Conservation (phyloP, 345 rosid genomes). For the Eucalyptus pauciflora region DNA sequence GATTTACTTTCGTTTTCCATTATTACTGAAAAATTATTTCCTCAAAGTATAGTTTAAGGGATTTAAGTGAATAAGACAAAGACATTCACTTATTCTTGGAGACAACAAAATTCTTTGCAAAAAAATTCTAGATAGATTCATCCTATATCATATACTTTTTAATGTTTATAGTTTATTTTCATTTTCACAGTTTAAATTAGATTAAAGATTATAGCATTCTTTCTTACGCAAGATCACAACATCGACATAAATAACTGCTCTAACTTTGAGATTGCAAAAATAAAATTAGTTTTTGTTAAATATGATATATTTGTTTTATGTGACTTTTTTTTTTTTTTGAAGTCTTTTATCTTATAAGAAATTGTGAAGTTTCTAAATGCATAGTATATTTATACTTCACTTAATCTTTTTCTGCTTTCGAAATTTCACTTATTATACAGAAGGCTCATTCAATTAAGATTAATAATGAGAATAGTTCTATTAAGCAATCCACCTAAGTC, state of each 20-base stretch:
- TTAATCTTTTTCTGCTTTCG: background rate
- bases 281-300: background rate
- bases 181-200: background rate
- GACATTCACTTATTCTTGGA: background rate
- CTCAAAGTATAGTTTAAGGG: background rate
- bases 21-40: background rate
- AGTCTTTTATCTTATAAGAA: background rate
- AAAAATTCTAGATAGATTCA: background rate
- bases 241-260: background rate
- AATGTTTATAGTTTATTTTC: background rate
- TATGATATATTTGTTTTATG: background rate
- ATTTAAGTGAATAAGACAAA: background rate
- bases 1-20: background rate
- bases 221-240: background rate
- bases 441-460: background rate
- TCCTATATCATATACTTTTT: background rate
- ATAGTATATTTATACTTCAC: background rate
- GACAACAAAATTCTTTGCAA: background rate
- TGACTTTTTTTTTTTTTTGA: background rate
- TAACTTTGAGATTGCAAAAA: background rate
- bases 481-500: background rate
- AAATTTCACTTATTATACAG: background rate
- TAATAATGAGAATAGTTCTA: background rate
- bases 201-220: background rate
- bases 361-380: background rate